These are phyloP conservation scores for Sorghum bicolor DNA, from an alignment of 176 grass and related monocot species.

Conservation along the genomic window Sorghum_bicolor_NCBIv3 NC_012875.2:56106001-56106500, in stretches of 20 bases:
- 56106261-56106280: neutral
- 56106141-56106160: neutral
- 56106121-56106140: neutral
- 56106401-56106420: neutral
- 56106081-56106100: neutral
- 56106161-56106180: neutral
- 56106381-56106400: slow-evolving; percentile 60
- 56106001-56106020: neutral
- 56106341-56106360: slow-evolving; percentile 87
- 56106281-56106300: slow-evolving; percentile 45
- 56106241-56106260: neutral
- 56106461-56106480: neutral
- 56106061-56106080: neutral
- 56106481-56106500: slow-evolving; percentile 94
- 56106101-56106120: neutral
- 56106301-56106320: slow-evolving; percentile 79
- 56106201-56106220: neutral
- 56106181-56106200: slow-evolving; percentile 20
- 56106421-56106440: neutral
- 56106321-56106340: slow-evolving; percentile 87
- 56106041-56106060: neutral
- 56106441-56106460: neutral
- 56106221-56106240: slow-evolving; percentile 24
- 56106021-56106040: neutral
- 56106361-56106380: slow-evolving; percentile 86